A percentile compares a stretch with the other conserved stretches of the same genome.
Conservation (phyloP, 176 grass and related monocot species). For the Hsuehochloa calcarea region DNA sequence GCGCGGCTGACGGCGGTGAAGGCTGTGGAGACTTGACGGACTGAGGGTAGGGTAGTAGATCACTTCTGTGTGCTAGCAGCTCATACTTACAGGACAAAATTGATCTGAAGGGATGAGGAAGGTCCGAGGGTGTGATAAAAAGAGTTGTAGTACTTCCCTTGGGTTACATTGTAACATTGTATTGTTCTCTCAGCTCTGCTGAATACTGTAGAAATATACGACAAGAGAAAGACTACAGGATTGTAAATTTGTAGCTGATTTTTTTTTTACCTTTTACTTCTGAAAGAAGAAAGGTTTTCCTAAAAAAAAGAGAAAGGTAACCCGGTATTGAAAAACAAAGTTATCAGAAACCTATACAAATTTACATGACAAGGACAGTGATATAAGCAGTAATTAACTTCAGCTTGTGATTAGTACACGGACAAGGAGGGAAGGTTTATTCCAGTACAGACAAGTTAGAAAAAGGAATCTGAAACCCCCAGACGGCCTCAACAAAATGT, state of each 20-base stretch:
- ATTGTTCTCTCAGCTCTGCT: not conserved
- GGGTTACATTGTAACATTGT: too few relatives aligned
- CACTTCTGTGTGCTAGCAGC: not conserved
- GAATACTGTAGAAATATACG: not conserved
- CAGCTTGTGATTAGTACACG: not conserved
- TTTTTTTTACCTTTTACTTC: not conserved
- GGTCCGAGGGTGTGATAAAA: not conserved
- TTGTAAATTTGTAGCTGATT: not conserved
- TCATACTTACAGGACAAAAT: not conserved
- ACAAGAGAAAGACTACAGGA: not conserved
- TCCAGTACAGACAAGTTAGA: not conserved
- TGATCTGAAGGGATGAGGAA: not conserved
- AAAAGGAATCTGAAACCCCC: not conserved
- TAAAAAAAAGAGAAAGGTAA: not conserved
- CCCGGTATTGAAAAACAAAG: not conserved
- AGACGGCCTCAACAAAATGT: not conserved
- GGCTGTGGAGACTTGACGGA: constrained; percentile 11
- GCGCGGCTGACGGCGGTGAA: not conserved
- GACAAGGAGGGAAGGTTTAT: too few relatives aligned
- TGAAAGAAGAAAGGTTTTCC: not conserved
- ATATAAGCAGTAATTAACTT: too few relatives aligned
- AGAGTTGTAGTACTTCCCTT: not conserved
- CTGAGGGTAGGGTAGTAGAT: not conserved
- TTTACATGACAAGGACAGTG: not conserved
- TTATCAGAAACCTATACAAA: not conserved